Evolutionary conservation across 176 grass and related monocot genomes (phyloP), one percentile per base, ranked within the genome.

Genomic region (Raddia distichophylla): DNA sequence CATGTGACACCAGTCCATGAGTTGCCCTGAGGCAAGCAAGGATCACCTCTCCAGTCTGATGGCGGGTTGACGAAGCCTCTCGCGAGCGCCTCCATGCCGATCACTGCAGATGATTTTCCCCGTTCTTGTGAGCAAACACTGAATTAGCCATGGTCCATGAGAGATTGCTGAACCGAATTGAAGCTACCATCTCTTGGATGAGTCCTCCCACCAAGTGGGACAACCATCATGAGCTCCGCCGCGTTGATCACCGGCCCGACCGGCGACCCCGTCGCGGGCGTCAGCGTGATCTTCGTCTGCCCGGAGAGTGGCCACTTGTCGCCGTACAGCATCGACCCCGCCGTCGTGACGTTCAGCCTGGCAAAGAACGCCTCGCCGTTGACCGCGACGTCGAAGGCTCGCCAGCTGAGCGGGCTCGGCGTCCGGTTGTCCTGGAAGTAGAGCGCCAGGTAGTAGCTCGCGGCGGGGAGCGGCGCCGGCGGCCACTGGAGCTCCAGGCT

Each of bases 231-330:
- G 51, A 99, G 32, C 73, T 99, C 96, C 0, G 87, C 96, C 17
- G 91, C 96, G 63, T 99, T 98, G 84, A 98, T 95, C 75, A 98
- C 80, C 10, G 95, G 92, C 17, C 95, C 95, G 34, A 95, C 92
- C 7, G 89, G 78, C 13, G 92, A 95, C 45, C 16, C 80, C 18
- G 54, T 49, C 45, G 49, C 86, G 16, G 92, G 96, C 37, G 83
- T 88, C 59, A 98, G 77, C 49, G 56, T 87, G 83, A 98, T 98
- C 61, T 35, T 84, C 14, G 82, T 93, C 86, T 44, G 67, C 20
- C 91, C 96, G 4, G 90, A 91, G 33, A 99, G 85, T 32, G 86
- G 85, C 93, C 89, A 93, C 8, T 58, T 74, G 5, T 57, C 65
- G 19, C 82, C 91, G 64, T 84, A 90, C 37, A 98, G 79, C 84